Evolutionary conservation across 495 filamentous ascomycete genomes (phyloP).

Genomic region (Trichoderma reesei): DNA sequence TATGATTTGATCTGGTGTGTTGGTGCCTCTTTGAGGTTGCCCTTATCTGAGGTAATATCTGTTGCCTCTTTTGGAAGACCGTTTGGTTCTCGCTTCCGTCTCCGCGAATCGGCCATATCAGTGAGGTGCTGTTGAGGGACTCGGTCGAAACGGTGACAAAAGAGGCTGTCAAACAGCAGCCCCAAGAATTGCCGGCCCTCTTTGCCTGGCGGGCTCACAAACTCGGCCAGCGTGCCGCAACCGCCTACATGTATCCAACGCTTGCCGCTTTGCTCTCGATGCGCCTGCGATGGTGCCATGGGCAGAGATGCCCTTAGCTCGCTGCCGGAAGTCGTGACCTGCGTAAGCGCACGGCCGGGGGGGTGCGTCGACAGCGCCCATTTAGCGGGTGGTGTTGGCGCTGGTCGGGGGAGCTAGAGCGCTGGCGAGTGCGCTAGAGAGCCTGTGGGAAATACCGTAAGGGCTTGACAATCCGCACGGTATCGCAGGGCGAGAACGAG

Average conservation of each 20-base stretch:
- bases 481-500: no score
- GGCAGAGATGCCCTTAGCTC: background rate
- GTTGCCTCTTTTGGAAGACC: background rate
- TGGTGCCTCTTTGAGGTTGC: background rate
- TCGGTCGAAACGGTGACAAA: no score
- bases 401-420: background rate
- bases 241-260: background rate
- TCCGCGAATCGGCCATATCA: no score
- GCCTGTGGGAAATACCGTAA: no score
- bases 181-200: background rate
- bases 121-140: no score
- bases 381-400: no score
- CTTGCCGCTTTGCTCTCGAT: slow-evolving; percentile 6
- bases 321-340: slow-evolving; percentile 6
- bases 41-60: background rate
- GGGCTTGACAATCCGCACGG: no score
- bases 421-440: no score
- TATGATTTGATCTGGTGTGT: background rate
- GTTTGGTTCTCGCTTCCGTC: no score
- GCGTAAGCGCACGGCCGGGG: slow-evolving; percentile 8
- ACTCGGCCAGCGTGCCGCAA: background rate
- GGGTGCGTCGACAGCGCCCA: background rate
- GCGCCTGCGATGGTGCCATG: slow-evolving; percentile 4
- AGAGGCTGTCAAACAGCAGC: no score
- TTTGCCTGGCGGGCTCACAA: background rate